Evolutionary conservation across 2,329 filamentous ascomycete genomes (phyloP).

Genomic region (Trichoderma asperellum): DNA sequence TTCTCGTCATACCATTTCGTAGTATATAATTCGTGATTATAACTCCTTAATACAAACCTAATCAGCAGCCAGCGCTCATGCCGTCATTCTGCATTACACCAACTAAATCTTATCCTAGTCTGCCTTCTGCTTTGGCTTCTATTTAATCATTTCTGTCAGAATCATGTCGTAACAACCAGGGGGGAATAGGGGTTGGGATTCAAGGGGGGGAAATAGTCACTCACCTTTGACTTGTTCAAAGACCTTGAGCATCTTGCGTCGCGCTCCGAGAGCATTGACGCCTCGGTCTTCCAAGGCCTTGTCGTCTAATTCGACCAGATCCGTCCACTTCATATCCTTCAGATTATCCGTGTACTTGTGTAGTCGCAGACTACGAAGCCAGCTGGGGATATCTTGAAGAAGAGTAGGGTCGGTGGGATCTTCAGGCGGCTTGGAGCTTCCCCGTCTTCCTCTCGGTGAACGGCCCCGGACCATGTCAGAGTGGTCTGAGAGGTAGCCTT

Average conservation of each 20-base stretch:
- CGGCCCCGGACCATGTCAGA: constrained; percentile 89
- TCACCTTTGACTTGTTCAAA: constrained; percentile 91
- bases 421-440: constrained; percentile 96
- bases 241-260: constrained; percentile 98
- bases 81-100: neutral
- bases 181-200: neutral
- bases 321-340: constrained; percentile 96
- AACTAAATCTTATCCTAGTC: constrained; percentile 53
- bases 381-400: constrained; percentile 92
- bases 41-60: constrained; percentile 2
- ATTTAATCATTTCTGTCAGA: constrained; percentile 32
- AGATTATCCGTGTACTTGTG: constrained; percentile 99
- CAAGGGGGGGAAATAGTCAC: constrained; percentile 29
- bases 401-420: constrained; percentile 91
- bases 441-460: constrained; percentile 87
- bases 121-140: constrained; percentile 77
- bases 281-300: constrained; percentile 90
- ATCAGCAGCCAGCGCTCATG: constrained; percentile 14
- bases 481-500: constrained; percentile 92
- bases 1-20: constrained; percentile 14
- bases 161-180: neutral
- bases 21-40: constrained; percentile 17
- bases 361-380: constrained; percentile 89
- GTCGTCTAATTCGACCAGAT: constrained; percentile 88
- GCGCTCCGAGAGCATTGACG: constrained; percentile 90